Conservation (phyloP, 2,329 filamentous ascomycete genomes). For the Nothopassalora personata region DNA sequence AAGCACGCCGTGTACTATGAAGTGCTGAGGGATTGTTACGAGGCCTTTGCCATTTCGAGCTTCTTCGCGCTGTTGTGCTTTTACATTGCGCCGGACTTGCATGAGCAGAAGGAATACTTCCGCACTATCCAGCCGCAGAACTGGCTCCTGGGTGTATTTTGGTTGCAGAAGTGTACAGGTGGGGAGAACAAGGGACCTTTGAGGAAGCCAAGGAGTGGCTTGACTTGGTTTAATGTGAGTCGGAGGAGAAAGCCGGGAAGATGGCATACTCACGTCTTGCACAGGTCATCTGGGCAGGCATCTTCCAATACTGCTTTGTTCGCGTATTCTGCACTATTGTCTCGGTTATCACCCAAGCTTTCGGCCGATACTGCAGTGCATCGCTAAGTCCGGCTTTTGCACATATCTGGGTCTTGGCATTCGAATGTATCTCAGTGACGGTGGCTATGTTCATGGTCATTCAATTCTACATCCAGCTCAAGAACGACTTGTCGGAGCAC, state of each 20-base stretch:
- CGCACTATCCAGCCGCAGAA: conserved; percentile 60
- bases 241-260: background rate
- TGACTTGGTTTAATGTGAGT: conserved; percentile 80
- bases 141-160: conserved; percentile 71
- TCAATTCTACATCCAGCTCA: conserved; percentile 79
- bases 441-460: conserved; percentile 86
- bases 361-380: conserved; percentile 68
- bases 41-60: conserved; percentile 80
- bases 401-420: conserved; percentile 74
- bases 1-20: conserved; percentile 74
- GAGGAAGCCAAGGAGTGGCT: conserved; percentile 69
- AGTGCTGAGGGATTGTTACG: conserved; percentile 77
- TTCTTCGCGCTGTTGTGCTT: conserved; percentile 81
- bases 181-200: conserved; percentile 61
- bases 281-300: conserved; percentile 67
- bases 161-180: conserved; percentile 65
- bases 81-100: conserved; percentile 71
- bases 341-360: conserved; percentile 66
- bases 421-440: conserved; percentile 67
- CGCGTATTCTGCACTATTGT: conserved; percentile 74
- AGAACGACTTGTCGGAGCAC: conserved; percentile 61
- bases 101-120: conserved; percentile 79
- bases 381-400: conserved; percentile 72
- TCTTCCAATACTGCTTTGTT: conserved; percentile 84
- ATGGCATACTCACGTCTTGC: conserved; percentile 18